A percentile compares a stretch with the other conserved stretches of the same genome.
Evolutionary conservation across 345 rosid species (phyloP).

Genomic region (Hibiscus syriacus): DNA sequence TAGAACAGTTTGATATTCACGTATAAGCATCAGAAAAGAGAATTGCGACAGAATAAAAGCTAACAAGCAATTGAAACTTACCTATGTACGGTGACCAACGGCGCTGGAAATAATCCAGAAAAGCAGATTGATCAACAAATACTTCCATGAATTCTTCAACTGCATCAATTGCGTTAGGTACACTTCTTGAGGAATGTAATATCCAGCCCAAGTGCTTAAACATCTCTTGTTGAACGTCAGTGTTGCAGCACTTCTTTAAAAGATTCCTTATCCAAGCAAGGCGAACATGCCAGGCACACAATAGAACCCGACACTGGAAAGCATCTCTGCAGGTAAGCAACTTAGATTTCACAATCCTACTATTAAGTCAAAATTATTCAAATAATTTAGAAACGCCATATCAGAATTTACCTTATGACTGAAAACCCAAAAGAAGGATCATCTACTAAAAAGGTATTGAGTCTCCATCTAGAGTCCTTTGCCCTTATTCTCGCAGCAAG

Average conservation of each 20-base stretch:
- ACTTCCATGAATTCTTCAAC: slow-evolving; percentile 44
- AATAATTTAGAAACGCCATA: slow-evolving; percentile 2
- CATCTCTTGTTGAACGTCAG: slow-evolving; percentile 42
- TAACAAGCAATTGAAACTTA: slow-evolving; percentile 16
- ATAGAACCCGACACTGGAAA: slow-evolving; percentile 38
- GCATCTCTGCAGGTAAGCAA: slow-evolving; percentile 35
- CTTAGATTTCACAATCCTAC: slow-evolving; percentile 2
- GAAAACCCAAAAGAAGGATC: slow-evolving; percentile 34
- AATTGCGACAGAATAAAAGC: background rate
- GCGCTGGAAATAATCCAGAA: slow-evolving; percentile 40
- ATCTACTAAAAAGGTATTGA: slow-evolving; percentile 37
- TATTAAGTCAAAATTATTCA: background rate
- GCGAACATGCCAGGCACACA: slow-evolving; percentile 40
- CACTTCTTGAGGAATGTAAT: slow-evolving; percentile 34
- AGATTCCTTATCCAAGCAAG: slow-evolving; percentile 48
- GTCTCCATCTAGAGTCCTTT: slow-evolving; percentile 46
- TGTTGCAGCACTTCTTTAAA: slow-evolving; percentile 34
- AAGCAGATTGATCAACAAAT: slow-evolving; percentile 40
- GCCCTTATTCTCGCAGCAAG: slow-evolving; percentile 35
- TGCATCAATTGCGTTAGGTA: slow-evolving; percentile 27
- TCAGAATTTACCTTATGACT: slow-evolving; percentile 29
- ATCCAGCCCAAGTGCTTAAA: slow-evolving; percentile 40
- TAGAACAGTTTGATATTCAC: background rate
- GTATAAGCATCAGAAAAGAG: background rate
- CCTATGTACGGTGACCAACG: slow-evolving; percentile 42